Evolutionary conservation across 257 asterid genomes (phyloP), one percentile per base, ranked within the genome.

Genomic region (Solanum ossicruentum): DNA sequence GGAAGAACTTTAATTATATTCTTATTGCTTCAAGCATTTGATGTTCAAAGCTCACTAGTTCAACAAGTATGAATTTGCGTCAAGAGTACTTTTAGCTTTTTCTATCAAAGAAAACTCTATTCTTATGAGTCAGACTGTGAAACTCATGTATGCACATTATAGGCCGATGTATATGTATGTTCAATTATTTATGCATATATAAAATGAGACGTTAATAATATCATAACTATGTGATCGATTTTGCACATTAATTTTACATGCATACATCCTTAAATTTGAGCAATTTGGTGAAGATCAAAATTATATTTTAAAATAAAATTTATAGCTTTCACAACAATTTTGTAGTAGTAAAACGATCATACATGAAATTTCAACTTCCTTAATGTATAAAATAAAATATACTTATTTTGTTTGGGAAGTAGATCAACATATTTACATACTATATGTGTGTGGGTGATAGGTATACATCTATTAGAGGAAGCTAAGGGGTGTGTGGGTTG

Each of bases 401-500:
- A 67, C 47, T 67, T 67, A 67, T 32, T 20, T 56, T 56, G 23
- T 17, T 56, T 17, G 28, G 78, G 61, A 77, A 52, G 72, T 83
- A 57, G 41, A 63, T 63, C 32, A 1, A 36, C 6, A 16, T 20
- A 72, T 43, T 36, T 36, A 69, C 51, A 69, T 69, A 39, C 28
- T 17, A 70, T 73, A 7, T 11, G 18, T 73, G 41, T 73, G 32
- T 69, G 54, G 65, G 41, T 52, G 77, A 41, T 81, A 81, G 55
- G 58, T 61, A 66, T 82, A 82, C 73, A 58, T 58, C 49, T 60
- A 60, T n/a, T 39, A 43, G 23, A 45, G 55, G 71, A 41, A 61
- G 16, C 36, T 61, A 12, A 23, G 56, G 23, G 84, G 23, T 18
- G 86, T 86, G 86, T 86, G 84, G 94, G 89, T 91, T 88, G 96